These are phyloP conservation scores for Leptomonas seymouri DNA, from an alignment of 208 protist species.

Conservation along the genomic window DNA sequence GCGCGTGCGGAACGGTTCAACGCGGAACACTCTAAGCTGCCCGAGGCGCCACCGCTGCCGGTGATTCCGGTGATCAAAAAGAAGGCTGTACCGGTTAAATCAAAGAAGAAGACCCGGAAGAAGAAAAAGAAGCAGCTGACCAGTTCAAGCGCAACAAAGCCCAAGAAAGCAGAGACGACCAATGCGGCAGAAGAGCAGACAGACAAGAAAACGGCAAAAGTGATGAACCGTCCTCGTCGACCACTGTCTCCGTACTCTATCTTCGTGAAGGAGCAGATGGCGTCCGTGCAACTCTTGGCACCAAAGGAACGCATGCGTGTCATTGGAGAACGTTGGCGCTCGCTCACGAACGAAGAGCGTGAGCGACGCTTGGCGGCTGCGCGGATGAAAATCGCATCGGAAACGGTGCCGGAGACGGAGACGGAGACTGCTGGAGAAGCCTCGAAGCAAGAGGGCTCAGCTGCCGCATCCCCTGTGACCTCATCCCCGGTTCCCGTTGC, in stretches of 20 bases:
- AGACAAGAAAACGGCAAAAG: slow-evolving; percentile 6
- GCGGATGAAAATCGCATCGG: slow-evolving; percentile 4
- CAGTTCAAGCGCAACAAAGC: slow-evolving; percentile 4
- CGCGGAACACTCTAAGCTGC: slow-evolving; percentile 11
- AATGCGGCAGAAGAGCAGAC: slow-evolving; percentile 3
- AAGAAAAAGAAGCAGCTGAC: slow-evolving; percentile 21
- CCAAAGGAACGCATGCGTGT: slow-evolving; percentile 59
- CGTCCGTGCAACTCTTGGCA: slow-evolving; percentile 42
- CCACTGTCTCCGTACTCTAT: slow-evolving; percentile 43
- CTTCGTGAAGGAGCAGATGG: slow-evolving; percentile 83
- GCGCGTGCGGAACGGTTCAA: slow-evolving; percentile 29
- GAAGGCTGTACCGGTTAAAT: neutral
- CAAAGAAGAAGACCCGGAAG: slow-evolving; percentile 15
- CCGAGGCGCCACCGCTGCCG: slow-evolving; percentile 4
- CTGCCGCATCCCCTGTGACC: too few relatives aligned
- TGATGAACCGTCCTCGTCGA: slow-evolving; percentile 6
- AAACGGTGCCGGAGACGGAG: neutral
- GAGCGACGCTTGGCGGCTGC: slow-evolving; percentile 16
- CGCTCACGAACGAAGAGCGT: slow-evolving; percentile 36
- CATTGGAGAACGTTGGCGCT: slow-evolving; percentile 59
- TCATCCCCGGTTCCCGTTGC: too few relatives aligned
- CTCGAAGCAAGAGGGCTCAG: too few relatives aligned
- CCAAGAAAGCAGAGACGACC: neutral
- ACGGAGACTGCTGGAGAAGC: neutral
- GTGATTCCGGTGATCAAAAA: slow-evolving; percentile 22